A percentile compares a stretch with the other conserved stretches of the same genome.
These are phyloP conservation scores for Monosporascus sp. DNA, from an alignment of 2,329 filamentous ascomycete genomes.

Conservation along the genomic window DNA sequence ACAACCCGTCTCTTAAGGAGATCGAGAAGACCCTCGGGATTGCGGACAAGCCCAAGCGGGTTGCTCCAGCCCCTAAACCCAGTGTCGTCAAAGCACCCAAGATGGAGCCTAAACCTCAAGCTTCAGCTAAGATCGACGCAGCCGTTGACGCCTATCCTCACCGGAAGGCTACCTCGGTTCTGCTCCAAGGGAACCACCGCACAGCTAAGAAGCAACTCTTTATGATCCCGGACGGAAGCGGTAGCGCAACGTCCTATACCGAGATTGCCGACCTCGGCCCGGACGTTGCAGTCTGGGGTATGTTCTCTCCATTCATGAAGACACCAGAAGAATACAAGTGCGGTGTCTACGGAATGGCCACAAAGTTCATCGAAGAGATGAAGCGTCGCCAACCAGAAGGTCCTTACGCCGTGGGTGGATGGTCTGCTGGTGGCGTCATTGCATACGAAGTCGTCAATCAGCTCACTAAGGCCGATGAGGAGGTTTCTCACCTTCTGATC, in stretches of 20 bases:
- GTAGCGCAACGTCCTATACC: conserved; percentile 62
- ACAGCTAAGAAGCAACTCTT: conserved; percentile 45
- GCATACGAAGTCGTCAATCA: conserved; percentile 63
- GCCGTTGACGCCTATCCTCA: conserved; percentile 40
- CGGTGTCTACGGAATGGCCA: conserved; percentile 59
- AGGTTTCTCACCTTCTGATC: conserved; percentile 55
- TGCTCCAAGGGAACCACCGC: conserved; percentile 46
- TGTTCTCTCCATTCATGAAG: conserved; percentile 70
- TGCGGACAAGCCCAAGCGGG: conserved; percentile 34
- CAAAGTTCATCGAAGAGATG: conserved; percentile 64
- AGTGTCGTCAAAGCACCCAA: conserved; percentile 21
- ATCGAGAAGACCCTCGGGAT: conserved; percentile 60
- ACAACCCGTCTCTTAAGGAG: conserved; percentile 58
- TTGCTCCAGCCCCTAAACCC: conserved; percentile 23
- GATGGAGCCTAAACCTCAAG: conserved; percentile 21
- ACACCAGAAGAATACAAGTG: conserved; percentile 60
- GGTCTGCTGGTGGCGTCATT: conserved; percentile 72
- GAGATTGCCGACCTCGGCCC: conserved; percentile 48
- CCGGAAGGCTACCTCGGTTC: conserved; percentile 41
- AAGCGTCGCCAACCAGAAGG: conserved; percentile 64
- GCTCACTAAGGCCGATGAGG: conserved; percentile 51
- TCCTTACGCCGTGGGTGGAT: conserved; percentile 64
- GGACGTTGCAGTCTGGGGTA: conserved; percentile 47
- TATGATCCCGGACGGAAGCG: conserved; percentile 52
- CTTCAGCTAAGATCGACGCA: conserved; percentile 19